Evolutionary conservation across 352 stramenopile genomes (phyloP).

Genomic region (Phytophthora vignae): DNA sequence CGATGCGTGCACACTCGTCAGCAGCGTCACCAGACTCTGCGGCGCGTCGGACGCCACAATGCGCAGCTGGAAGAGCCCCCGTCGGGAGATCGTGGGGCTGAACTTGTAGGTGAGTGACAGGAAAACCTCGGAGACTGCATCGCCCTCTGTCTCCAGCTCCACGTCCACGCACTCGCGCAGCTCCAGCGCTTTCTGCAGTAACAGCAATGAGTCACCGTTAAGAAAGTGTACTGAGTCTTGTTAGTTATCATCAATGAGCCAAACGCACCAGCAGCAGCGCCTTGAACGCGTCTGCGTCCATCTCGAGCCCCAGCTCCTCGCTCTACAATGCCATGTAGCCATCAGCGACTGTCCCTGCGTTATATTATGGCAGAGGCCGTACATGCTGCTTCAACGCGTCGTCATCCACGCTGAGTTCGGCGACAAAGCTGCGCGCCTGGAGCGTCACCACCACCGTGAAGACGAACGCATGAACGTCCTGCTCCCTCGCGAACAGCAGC

Average conservation of each 20-base stretch:
- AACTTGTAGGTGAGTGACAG: conserved; percentile 75
- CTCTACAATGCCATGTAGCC: conserved; percentile 34
- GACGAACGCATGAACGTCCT: conserved; percentile 17
- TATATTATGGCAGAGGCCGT: background rate
- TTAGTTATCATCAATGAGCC: background rate
- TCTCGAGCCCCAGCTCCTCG: conserved; percentile 67
- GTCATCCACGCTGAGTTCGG: conserved; percentile 43
- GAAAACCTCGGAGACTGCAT: conserved; percentile 21
- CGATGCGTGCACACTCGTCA: conserved; percentile 46
- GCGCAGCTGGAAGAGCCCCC: conserved; percentile 52
- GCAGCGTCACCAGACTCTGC: conserved; percentile 43
- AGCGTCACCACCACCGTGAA: conserved; percentile 45
- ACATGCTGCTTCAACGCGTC: conserved; percentile 49
- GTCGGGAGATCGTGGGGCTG: conserved; percentile 58
- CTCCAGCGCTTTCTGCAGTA: conserved; percentile 51
- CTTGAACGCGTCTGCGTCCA: conserved; percentile 42
- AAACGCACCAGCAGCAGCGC: conserved; percentile 43
- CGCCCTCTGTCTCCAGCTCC: conserved; percentile 28
- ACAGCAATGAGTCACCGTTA: background rate
- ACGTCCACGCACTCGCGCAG: conserved; percentile 49
- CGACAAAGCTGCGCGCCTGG: conserved; percentile 29
- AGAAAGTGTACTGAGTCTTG: background rate
- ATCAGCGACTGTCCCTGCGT: background rate
- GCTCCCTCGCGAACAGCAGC: conserved; percentile 57
- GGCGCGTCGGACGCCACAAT: conserved; percentile 41